These are phyloP conservation scores for Hypoxylon fuscum DNA, from an alignment of 495 filamentous ascomycete species.

Conservation along the genomic window DNA sequence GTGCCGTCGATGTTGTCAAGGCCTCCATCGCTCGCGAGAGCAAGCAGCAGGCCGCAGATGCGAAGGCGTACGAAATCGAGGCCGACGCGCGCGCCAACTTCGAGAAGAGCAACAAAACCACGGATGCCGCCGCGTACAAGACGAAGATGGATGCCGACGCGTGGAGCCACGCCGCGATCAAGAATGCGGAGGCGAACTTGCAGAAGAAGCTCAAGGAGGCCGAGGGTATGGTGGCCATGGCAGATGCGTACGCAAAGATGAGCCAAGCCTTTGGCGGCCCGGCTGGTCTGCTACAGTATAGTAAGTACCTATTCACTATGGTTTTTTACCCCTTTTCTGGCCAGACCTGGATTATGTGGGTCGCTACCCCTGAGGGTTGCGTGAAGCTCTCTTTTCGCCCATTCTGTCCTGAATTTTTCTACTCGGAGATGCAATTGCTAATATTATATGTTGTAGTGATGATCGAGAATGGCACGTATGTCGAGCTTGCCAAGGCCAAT, in stretches of 20 bases:
- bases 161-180: conserved; percentile 54
- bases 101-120: conserved; percentile 64
- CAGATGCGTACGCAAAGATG: conserved; percentile 76
- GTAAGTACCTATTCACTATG: conserved; percentile 9
- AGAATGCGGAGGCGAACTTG: conserved; percentile 70
- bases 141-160: conserved; percentile 52
- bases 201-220: conserved; percentile 73
- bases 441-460: conserved; percentile 58
- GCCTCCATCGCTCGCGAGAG: conserved; percentile 76
- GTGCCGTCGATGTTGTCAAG: conserved; percentile 79
- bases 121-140: conserved; percentile 60
- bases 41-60: conserved; percentile 78
- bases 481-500: conserved; percentile 72
- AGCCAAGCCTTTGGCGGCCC: conserved; percentile 78
- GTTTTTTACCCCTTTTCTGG: too few species aligned
- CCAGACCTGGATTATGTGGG: too few species aligned
- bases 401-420: too few species aligned
- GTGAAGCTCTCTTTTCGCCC: too few species aligned
- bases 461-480: conserved; percentile 74
- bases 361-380: too few species aligned
- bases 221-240: conserved; percentile 76
- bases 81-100: conserved; percentile 66
- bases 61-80: conserved; percentile 65
- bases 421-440: background rate
- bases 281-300: conserved; percentile 75